Evolutionary conservation across 805 yeast species (phyloP).

Genomic region (Starmerella kuoi): DNA sequence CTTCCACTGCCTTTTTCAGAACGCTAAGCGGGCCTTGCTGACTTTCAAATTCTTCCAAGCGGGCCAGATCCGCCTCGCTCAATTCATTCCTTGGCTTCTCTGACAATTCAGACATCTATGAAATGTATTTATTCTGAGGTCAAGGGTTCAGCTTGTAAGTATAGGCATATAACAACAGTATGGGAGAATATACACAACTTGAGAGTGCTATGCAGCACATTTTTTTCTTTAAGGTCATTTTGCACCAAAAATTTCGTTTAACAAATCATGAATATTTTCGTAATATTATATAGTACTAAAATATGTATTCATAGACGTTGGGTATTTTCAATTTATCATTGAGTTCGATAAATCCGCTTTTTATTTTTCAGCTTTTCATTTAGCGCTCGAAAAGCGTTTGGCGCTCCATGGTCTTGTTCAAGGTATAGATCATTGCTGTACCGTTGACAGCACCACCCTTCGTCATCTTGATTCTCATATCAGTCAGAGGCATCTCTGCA

Average conservation of each 20-base stretch:
- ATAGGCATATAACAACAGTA: neutral
- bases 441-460: conserved; percentile 5
- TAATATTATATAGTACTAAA: too few species aligned
- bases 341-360: too few species aligned
- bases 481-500: conserved; percentile 10
- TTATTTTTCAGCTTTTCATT: too few species aligned
- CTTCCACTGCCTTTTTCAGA: conserved; percentile 68
- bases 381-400: too few species aligned
- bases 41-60: conserved; percentile 80
- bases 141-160: neutral
- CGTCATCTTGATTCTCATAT: conserved; percentile 2
- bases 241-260: too few species aligned
- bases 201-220: too few species aligned
- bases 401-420: neutral
- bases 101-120: conserved; percentile 36
- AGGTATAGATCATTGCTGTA: neutral
- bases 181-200: neutral
- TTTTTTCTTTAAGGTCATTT: too few species aligned
- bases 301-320: too few species aligned
- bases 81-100: conserved; percentile 71
- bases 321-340: too few species aligned
- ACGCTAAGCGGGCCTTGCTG: conserved; percentile 83
- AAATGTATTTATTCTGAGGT: too few species aligned
- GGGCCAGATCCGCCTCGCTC: conserved; percentile 63
- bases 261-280: too few species aligned